Evolutionary conservation across 1,284 basidiomycete genomes (phyloP).

Genomic region (Moesziomyces antarcticus): DNA sequence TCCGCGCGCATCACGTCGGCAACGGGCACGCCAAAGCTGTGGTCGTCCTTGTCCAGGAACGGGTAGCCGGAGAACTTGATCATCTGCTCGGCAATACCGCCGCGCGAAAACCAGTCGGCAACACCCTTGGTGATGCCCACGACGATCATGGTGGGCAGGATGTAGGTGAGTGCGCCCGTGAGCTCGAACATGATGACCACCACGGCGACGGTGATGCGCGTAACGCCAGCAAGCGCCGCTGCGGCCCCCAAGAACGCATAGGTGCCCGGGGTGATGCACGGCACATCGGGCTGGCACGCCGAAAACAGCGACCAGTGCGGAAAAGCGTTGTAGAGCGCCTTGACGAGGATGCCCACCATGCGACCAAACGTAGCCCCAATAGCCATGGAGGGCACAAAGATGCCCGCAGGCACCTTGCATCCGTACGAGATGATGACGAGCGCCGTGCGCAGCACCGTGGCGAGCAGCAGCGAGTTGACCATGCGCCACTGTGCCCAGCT

Average conservation of each 20-base stretch:
- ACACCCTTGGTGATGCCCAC: constrained; percentile 96
- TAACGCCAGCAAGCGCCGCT: constrained; percentile 75
- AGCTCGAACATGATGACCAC: constrained; percentile 99
- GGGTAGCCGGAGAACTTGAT: constrained; percentile 98
- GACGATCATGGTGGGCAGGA: constrained; percentile 98
- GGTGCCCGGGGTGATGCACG: constrained; percentile 97
- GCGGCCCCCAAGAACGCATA: constrained; percentile 52
- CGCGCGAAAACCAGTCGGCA: constrained; percentile 91
- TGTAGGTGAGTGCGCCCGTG: constrained; percentile 97
- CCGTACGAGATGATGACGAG: constrained; percentile 94
- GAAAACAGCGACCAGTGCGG: constrained; percentile 83
- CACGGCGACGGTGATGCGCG: constrained; percentile 95
- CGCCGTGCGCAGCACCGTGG: constrained; percentile 85
- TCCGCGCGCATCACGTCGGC: constrained; percentile 88
- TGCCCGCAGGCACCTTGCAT: constrained; percentile 94
- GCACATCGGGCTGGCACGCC: constrained; percentile 87
- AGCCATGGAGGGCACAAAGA: constrained; percentile 95
- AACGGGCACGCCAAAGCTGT: constrained; percentile 88
- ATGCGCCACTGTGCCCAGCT: constrained; percentile 94
- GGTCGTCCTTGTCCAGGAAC: constrained; percentile 83
- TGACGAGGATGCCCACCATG: constrained; percentile 84
- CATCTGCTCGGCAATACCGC: constrained; percentile 95
- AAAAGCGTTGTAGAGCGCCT: constrained; percentile 88
- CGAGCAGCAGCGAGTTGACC: constrained; percentile 89
- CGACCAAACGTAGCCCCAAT: constrained; percentile 96